Conservation (phyloP, 257 asterid species). For the Pogostemon cablin region DNA sequence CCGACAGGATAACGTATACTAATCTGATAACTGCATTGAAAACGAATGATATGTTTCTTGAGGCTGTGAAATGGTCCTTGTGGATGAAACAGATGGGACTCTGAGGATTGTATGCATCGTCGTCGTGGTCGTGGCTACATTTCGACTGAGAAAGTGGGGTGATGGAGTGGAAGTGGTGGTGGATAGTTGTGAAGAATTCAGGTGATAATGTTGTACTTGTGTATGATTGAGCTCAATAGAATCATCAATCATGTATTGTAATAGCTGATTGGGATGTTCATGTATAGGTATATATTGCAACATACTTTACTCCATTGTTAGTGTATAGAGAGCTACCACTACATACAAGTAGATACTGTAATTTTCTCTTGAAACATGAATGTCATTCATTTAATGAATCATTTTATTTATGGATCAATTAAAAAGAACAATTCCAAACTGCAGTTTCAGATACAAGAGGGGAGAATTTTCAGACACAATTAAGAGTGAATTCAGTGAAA, state of each 20-base stretch:
- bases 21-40: constrained; percentile 67
- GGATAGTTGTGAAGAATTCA: neutral
- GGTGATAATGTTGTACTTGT: constrained; percentile 5
- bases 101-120: constrained; percentile 26
- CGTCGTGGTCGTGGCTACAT: neutral
- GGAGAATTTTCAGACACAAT: constrained; percentile 13
- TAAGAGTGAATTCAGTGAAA: neutral
- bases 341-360: neutral
- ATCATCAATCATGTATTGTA: neutral
- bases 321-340: constrained; percentile 6
- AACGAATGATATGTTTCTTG: constrained; percentile 79
- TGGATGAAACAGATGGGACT: constrained; percentile 95
- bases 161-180: too few relatives aligned
- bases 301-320: neutral
- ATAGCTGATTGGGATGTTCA: neutral
- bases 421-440: neutral
- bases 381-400: neutral
- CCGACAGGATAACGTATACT: constrained; percentile 67
- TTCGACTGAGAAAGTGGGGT: neutral
- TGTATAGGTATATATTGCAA: constrained; percentile 10
- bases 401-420: neutral
- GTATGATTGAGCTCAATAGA: neutral
- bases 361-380: neutral
- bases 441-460: constrained; percentile 21
- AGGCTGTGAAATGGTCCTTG: constrained; percentile 98